Conservation (phyloP, 306 rosid genomes). For the Quercus glauca region DNA sequence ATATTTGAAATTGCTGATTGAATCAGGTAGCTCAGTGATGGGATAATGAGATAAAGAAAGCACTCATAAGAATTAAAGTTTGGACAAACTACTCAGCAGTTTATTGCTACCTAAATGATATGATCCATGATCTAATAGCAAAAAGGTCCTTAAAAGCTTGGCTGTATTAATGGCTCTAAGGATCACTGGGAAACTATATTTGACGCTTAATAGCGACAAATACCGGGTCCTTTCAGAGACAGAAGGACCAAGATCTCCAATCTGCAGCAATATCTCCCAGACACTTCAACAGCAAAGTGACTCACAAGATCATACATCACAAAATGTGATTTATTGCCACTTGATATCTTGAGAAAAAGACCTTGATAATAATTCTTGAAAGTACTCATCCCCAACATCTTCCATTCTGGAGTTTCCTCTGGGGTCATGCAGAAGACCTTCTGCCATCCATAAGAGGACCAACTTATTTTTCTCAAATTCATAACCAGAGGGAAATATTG, state of each 20-base stretch:
- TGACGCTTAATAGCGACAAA: neutral
- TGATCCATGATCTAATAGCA: neutral
- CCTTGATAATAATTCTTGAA: neutral
- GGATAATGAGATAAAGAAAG: too few species aligned
- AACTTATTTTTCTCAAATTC: too few species aligned
- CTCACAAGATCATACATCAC: conserved; percentile 5
- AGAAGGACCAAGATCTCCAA: neutral
- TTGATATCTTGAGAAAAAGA: conserved; percentile 11
- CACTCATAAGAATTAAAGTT: too few species aligned
- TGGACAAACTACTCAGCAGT: neutral
- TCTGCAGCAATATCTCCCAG: neutral
- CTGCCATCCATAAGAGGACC: too few species aligned
- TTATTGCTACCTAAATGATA: neutral
- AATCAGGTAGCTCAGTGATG: too few species aligned
- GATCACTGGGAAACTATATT: neutral
- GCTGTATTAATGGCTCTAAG: neutral
- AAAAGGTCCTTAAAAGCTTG: neutral
- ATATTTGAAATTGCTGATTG: too few species aligned
- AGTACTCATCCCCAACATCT: neutral
- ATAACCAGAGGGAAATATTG: too few species aligned
- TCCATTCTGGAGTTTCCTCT: too few species aligned
- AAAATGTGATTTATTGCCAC: neutral
- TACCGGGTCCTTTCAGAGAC: conserved; percentile 5
- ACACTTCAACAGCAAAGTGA: neutral
- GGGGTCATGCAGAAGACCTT: too few species aligned